Base-by-base conservation (phyloP, 2,329 filamentous ascomycete species). In the Aspergillus phoenicis region DNA sequence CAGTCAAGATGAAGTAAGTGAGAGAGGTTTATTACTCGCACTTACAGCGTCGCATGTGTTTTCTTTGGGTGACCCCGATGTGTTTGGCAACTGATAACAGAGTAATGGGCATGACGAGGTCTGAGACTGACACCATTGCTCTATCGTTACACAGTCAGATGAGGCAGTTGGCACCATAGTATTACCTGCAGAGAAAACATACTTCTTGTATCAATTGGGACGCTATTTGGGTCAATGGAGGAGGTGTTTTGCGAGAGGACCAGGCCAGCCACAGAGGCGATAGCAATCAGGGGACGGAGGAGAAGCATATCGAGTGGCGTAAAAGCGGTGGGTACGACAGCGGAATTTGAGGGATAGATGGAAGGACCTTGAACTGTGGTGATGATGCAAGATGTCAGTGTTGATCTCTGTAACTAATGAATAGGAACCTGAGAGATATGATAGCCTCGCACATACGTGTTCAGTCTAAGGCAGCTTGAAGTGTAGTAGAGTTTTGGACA, bases 101-200 rank as follows among this genome's bases (percentile, higher is more conserved):
- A 82, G 72, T 45, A 82, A 71, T 5, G 79, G 80, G 57, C 80
- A 82, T 13, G 77, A 68, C 5, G 75, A 71, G 24, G 71, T 72
- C 62, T 82, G 80, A 39, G 73, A 70, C 41, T 66, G 58, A 64
- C 80, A 82, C 80, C 80, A 82, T 59, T 73, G 65, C 8, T 73
- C 77, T 81, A 47, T 8, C 17, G 52, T n/a, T 41, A 28, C 30
- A 45, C 33, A 62, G 64, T 53, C 22, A 47, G 8, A 30, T 54
- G 8, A 51, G 43, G 4, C 38, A 2, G 3, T 22, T 38, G 41
- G 30, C 30, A 47, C 13, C 17, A n/a, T 8, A 22, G 24, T 47
- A 13, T 3, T n/a, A 6, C 3, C 8, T 45, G 43, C 5, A 30
- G 5, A 51, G 17, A 55, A 26, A 20, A 63, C 73, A 64, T 52